Conservation (phyloP, 2,329 filamentous ascomycete genomes). For the Malbranchea cinnamomea region DNA sequence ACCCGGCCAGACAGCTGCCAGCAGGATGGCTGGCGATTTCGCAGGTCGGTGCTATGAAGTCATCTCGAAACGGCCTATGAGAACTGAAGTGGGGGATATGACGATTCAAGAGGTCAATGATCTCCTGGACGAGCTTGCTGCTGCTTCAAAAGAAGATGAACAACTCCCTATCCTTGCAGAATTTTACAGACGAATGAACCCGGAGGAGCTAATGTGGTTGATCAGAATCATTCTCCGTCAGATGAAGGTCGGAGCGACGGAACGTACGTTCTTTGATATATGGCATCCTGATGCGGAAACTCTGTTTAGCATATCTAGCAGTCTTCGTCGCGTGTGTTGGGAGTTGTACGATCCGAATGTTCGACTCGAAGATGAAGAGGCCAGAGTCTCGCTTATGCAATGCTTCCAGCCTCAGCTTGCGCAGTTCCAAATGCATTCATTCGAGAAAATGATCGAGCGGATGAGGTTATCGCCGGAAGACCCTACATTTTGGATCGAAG, state of each 20-base stretch:
- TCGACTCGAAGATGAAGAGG: slow-evolving; percentile 59
- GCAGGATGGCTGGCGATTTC: slow-evolving; percentile 73
- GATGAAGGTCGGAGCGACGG: slow-evolving; percentile 62
- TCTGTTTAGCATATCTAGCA: slow-evolving; percentile 82
- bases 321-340: slow-evolving; percentile 83
- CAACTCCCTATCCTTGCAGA: slow-evolving; percentile 66
- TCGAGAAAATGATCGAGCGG: slow-evolving; percentile 61
- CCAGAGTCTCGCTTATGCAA: slow-evolving; percentile 69
- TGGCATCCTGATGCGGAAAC: slow-evolving; percentile 68
- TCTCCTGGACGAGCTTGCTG: slow-evolving; percentile 62
- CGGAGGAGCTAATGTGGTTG: slow-evolving; percentile 86
- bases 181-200: slow-evolving; percentile 84
- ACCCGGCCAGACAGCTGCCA: slow-evolving; percentile 51
- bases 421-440: slow-evolving; percentile 72
- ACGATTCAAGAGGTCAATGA: slow-evolving; percentile 81
- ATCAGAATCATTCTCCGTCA: slow-evolving; percentile 82
- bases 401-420: slow-evolving; percentile 95
- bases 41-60: slow-evolving; percentile 78
- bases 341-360: slow-evolving; percentile 63
- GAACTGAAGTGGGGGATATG: slow-evolving; percentile 59
- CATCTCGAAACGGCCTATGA: slow-evolving; percentile 67
- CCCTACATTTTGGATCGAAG: slow-evolving; percentile 84
- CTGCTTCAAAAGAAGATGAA: slow-evolving; percentile 63
- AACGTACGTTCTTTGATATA: slow-evolving; percentile 71
- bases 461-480: slow-evolving; percentile 55